Evolutionary conservation across 306 rosid genomes (phyloP), one percentile per base, ranked within the genome.

Genomic region (Lathyrus tuberosus): DNA sequence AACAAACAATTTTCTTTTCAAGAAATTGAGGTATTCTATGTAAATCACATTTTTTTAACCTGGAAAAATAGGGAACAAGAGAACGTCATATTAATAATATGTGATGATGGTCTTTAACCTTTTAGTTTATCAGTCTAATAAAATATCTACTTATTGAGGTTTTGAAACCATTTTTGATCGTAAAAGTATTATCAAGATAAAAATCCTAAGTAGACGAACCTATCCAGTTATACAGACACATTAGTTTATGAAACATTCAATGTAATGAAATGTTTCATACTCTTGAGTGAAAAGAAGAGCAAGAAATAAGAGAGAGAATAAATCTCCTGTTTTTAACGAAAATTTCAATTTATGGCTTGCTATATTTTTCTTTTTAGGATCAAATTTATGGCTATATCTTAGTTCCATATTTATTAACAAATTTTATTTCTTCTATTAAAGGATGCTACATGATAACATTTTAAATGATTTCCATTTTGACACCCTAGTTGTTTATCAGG

Each of bases 11-110:
- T 94, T 62, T 53, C 70, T 80, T 80, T 88, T 65, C 91, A 82
- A 56, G 97, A 90, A 87, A 78, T 69, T 52, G 84, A 88, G 97
- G 98, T 94, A 87, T 37, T 51, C 57, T 56, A 18, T 65, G 68
- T 69, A 13, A 58, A 46, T 69, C 67, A 20, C 51, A 17, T n/a
- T 44, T 18, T 52, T 49, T 44, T 44, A 44, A 67, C 47, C 66
- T 49, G 59, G 44, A 43, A 73, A 51, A 43, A 49, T 8, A 26
- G 69, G 57, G 69, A 57, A 70, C 51, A 31, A 5, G 18, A 51
- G 33, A 62, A 46, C 30, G 58, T 0, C 48, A 78, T 71, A 48
- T 66, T 48, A 37, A 30, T 48, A 78, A 67, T 67, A 72, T 54
- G 17, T 22, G 35, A 57, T 1, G 59, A 44, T 67, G 38, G 40